Evolutionary conservation across 345 rosid genomes (phyloP), one percentile per base, ranked within the genome.

Genomic region (Litchi chinensis): DNA sequence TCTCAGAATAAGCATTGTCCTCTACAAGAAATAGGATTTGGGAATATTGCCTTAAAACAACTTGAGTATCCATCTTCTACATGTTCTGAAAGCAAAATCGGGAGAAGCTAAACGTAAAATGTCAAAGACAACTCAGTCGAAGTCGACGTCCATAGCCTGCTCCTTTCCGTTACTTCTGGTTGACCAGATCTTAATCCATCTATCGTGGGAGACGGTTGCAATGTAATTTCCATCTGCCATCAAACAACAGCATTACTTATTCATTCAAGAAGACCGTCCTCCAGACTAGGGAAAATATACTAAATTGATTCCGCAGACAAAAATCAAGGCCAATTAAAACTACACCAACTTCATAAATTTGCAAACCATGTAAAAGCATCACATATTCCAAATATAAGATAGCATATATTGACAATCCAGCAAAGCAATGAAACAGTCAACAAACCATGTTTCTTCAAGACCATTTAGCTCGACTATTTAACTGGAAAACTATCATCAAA

Each of bases 131-230:
- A 56, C 28, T 83, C 9, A 75, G 74, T 89, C 96, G 13, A 83
- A 75, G 74, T 89, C 96, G 13, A 83, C 79, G 80, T 92, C 94
- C 96, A 92, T 92, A 5, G 46, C 72, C 73, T 77, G 82, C 13
- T 77, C 88, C 77, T 82, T 82, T 5, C 69, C 77, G 39, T 66
- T 80, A 80, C 80, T 80, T 12, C 68, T 77, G 84, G 93, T 85
- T 59, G 89, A 80, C 93, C 93, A 91, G 18, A 93, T 85, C 87
- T 93, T 93, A 86, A 91, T 90, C 32, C 91, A 91, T 28, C 95
- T 86, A 76, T 91, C 94, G 56, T 93, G 93, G 2, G 97, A 91
- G 44, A 90, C 95, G 11, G 94, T 87, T 28, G 92, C 91, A 71
- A 91, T 88, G 74, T 78, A 87, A 19, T 85, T 59, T 67, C 92